Conservation (phyloP, 2,329 filamentous ascomycete species). For the Alternaria triticina region DNA sequence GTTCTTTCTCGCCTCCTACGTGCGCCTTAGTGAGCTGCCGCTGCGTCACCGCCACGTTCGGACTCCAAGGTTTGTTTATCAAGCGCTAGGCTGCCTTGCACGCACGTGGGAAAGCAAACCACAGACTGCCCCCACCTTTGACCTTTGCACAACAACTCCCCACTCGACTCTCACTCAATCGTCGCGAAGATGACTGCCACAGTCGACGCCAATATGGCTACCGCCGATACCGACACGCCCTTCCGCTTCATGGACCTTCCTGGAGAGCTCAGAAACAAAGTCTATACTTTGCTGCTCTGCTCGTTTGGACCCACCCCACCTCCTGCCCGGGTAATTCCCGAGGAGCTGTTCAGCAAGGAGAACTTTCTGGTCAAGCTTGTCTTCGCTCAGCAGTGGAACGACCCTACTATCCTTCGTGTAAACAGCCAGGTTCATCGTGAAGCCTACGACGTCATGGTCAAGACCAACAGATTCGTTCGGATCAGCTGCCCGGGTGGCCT, state of each 20-base stretch:
- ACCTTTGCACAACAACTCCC: background rate
- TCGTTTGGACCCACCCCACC: background rate
- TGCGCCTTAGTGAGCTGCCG: background rate
- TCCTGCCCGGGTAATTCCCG: accelerated
- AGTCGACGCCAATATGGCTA: background rate
- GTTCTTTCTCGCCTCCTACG: no score
- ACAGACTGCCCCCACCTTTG: no score
- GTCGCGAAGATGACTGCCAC: background rate
- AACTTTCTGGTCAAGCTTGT: background rate
- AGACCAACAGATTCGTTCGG: background rate
- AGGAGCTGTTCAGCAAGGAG: accelerated
- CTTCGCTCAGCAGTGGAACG: background rate
- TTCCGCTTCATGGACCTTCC: conserved; percentile 19
- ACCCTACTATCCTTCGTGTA: background rate
- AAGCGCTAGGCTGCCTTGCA: background rate
- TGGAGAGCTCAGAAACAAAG: conserved; percentile 17
- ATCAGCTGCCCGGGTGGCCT: background rate
- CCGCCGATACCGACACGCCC: background rate
- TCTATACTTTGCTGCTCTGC: conserved; percentile 16
- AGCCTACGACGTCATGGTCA: background rate
- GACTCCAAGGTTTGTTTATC: background rate
- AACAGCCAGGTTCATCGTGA: background rate
- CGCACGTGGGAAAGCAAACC: background rate
- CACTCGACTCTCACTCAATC: background rate
- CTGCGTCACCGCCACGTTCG: background rate